Evolutionary conservation across 2,329 filamentous ascomycete species (phyloP).

Genomic region (Fusarium pininemorale): DNA sequence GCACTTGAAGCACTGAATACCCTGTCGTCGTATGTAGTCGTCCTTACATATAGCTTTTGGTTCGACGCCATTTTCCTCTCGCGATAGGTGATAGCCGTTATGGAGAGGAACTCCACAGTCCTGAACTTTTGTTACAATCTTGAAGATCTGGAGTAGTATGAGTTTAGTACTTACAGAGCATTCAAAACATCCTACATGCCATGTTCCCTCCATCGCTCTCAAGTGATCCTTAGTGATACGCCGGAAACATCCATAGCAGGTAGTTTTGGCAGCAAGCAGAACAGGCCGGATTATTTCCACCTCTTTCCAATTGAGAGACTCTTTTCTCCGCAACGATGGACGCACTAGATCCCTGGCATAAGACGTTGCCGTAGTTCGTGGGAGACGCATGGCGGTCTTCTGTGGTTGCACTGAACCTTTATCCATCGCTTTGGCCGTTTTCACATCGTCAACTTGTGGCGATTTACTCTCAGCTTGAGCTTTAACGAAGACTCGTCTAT

Average conservation of each 20-base stretch:
- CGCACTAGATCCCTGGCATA: fast-evolving
- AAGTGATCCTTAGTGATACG: not conserved
- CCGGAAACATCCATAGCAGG: too few relatives aligned
- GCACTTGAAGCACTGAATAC: not conserved
- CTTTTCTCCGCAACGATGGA: fast-evolving
- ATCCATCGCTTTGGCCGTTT: not conserved
- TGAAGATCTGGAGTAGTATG: fast-evolving
- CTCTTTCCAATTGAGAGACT: too few relatives aligned
- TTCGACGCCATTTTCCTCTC: fast-evolving
- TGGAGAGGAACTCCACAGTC: not conserved
- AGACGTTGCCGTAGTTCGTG: too few relatives aligned
- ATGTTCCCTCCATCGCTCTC: fast-evolving
- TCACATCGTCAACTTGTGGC: fast-evolving
- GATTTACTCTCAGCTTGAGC: fast-evolving
- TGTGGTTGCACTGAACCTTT: fast-evolving
- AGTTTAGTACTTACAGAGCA: not conserved
- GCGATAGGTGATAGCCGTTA: fast-evolving
- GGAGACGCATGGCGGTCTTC: not conserved
- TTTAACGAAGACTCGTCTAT: fast-evolving
- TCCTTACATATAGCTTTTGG: not conserved
- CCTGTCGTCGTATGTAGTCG: fast-evolving
- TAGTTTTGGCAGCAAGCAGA: too few relatives aligned
- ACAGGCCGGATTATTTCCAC: fast-evolving
- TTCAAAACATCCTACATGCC: not conserved
- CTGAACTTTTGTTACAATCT: not conserved